A percentile compares a stretch with the other conserved stretches of the same genome.
Evolutionary conservation across 805 yeast genomes (phyloP).

Genomic region (Candida nitratophila): DNA sequence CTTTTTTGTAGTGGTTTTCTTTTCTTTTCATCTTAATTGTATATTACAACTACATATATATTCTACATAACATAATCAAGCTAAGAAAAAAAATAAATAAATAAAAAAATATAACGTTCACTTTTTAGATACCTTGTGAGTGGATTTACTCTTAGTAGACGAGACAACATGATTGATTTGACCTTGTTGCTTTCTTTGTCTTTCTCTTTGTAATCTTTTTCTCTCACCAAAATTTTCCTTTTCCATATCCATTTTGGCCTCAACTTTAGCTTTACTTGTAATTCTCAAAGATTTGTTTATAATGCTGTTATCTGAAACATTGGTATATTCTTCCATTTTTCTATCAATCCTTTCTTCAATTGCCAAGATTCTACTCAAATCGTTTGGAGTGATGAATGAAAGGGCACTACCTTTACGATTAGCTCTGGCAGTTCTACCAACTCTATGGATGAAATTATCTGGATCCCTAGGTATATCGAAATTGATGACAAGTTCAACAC

Average conservation of each 20-base stretch:
- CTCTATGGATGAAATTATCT: constrained; percentile 79
- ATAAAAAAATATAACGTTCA: too few species aligned
- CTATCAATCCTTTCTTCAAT: constrained; percentile 80
- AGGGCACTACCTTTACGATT: constrained; percentile 84
- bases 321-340: constrained; percentile 71
- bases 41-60: too few species aligned
- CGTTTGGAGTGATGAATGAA: constrained; percentile 79
- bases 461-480: constrained; percentile 82
- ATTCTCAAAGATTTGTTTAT: constrained; percentile 64
- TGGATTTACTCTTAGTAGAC: too few species aligned
- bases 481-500: constrained; percentile 70
- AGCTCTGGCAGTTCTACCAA: constrained; percentile 97
- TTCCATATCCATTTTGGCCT: constrained; percentile 91
- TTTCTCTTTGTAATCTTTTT: constrained; percentile 15
- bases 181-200: constrained; percentile 5
- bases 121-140: too few species aligned
- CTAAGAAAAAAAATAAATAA: too few species aligned
- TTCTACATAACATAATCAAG: too few species aligned
- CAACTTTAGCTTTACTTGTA: constrained; percentile 80
- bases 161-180: too few species aligned
- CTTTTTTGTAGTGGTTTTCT: background rate
- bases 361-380: constrained; percentile 70
- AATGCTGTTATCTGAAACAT: constrained; percentile 68
- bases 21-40: background rate
- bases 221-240: constrained; percentile 78